Percentiles rank a stretch among this genome's conserved stretches.
These are phyloP conservation scores for Astrothelium macrocarpum DNA, from an alignment of 495 filamentous ascomycete genomes.

Conservation along the genomic window DNA sequence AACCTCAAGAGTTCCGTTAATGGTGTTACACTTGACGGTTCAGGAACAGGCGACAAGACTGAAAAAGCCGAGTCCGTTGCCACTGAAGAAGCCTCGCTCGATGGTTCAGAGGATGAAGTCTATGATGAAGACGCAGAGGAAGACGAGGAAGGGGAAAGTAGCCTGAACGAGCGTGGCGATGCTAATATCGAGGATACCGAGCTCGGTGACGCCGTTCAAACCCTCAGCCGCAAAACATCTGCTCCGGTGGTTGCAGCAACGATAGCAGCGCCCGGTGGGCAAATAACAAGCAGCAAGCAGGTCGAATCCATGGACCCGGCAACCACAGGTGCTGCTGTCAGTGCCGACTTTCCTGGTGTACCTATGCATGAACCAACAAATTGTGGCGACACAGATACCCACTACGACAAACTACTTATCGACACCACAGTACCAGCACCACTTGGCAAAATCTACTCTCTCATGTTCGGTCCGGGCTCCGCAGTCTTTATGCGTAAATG, in stretches of 20 bases:
- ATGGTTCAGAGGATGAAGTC: conserved; percentile 49
- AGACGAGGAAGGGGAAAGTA: conserved; percentile 47
- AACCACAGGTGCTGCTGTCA: conserved; percentile 39
- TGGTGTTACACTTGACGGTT: conserved; percentile 68
- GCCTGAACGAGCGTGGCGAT: conserved; percentile 51
- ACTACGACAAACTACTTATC: conserved; percentile 75
- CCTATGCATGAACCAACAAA: conserved; percentile 71
- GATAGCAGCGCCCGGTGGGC: conserved; percentile 21
- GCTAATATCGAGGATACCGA: conserved; percentile 55
- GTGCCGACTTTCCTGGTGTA: conserved; percentile 78
- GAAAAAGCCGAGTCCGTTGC: conserved; percentile 63
- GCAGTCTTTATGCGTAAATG: conserved; percentile 74
- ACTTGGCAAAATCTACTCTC: conserved; percentile 80
- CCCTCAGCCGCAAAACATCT: conserved; percentile 57
- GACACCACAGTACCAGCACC: conserved; percentile 84
- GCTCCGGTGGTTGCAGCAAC: conserved; percentile 42
- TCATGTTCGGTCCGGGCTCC: conserved; percentile 76
- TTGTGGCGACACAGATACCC: conserved; percentile 62
- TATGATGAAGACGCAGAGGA: conserved; percentile 58
- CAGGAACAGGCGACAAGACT: conserved; percentile 77
- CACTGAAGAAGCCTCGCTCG: conserved; percentile 42
- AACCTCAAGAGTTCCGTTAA: conserved; percentile 79
- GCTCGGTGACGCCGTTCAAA: conserved; percentile 41
- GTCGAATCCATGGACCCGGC: conserved; percentile 47
- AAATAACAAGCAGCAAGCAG: conserved; percentile 30